Conservation (phyloP, 345 rosid species). For the Mangifera indica region DNA sequence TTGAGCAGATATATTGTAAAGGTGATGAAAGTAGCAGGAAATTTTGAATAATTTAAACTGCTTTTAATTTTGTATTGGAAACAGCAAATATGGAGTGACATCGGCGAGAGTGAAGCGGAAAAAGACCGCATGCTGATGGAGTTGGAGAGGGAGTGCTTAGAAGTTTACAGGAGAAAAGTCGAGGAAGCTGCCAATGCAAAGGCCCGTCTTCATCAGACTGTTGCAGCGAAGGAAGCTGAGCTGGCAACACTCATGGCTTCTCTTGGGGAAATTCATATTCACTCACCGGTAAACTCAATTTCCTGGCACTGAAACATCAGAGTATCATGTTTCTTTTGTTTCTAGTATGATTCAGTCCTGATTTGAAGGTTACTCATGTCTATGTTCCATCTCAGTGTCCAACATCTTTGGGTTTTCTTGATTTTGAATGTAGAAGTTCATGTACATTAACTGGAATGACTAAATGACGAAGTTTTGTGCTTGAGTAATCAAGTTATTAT, state of each 20-base stretch:
- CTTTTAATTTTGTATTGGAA: conserved; percentile 19
- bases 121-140: conserved; percentile 83
- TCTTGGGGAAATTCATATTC: conserved; percentile 72
- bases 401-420: neutral
- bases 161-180: conserved; percentile 85
- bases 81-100: conserved; percentile 98
- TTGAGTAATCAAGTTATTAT: neutral
- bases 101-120: conserved; percentile 86
- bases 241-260: conserved; percentile 88
- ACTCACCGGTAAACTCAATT: conserved; percentile 51
- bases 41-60: neutral
- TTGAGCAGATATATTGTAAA: conserved; percentile 3
- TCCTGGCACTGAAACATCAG: neutral
- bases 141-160: conserved; percentile 88
- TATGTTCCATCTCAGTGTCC: neutral
- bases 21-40: conserved; percentile 5
- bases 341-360: neutral
- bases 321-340: neutral
- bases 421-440: neutral
- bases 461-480: neutral
- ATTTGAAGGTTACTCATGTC: neutral
- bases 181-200: conserved; percentile 89
- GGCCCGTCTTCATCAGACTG: conserved; percentile 87
- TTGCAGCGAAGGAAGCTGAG: conserved; percentile 94
- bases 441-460: neutral